Evolutionary conservation across 495 filamentous ascomycete species (phyloP).

Genomic region (Hyaloscypha bicolor): DNA sequence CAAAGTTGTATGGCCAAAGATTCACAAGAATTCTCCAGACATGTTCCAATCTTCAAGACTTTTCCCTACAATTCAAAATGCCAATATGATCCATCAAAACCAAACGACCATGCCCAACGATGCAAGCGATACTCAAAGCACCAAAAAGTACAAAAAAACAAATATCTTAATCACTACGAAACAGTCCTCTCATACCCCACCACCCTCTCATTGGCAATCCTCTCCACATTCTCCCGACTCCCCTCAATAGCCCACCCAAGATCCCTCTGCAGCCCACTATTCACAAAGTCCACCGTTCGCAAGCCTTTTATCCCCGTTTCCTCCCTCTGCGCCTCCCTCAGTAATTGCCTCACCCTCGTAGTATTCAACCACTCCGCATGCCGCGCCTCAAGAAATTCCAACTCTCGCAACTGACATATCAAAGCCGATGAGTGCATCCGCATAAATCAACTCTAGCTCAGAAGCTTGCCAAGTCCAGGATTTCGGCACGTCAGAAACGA

Average conservation of each 20-base stretch:
- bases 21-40: no score
- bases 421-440: not conserved
- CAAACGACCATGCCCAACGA: no score
- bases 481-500: conserved; percentile 35
- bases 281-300: conserved; percentile 17
- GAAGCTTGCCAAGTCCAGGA: not conserved
- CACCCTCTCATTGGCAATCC: conserved; percentile 2
- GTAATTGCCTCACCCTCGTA: not conserved
- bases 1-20: no score
- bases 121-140: no score
- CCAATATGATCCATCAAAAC: no score
- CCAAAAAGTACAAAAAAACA: no score
- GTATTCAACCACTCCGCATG: conserved; percentile 16
- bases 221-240: conserved; percentile 16
- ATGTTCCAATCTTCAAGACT: no score
- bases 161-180: not conserved
- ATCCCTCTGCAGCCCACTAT: conserved; percentile 6
- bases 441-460: not conserved
- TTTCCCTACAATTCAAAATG: no score
- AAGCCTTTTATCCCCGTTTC: not conserved
- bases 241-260: conserved; percentile 22
- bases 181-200: not conserved
- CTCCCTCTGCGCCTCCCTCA: not conserved
- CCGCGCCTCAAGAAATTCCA: conserved; percentile 9
- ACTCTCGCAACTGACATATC: not conserved